Conservation (phyloP, 768 basidiomycete genomes). For the Mycena sanguinolenta region DNA sequence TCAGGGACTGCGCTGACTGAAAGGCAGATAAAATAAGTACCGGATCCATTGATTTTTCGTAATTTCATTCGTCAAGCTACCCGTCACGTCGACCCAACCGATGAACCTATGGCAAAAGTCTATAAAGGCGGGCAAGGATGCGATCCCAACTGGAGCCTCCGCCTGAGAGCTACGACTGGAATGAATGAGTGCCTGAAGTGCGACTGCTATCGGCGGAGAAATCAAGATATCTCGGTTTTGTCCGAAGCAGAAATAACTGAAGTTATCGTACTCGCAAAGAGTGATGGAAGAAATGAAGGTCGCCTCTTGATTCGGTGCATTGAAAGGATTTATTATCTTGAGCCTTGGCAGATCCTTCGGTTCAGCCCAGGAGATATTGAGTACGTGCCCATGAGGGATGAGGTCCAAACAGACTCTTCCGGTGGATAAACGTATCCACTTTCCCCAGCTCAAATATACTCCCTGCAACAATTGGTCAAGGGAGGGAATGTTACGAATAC, state of each 20-base stretch:
- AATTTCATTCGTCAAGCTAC: no score
- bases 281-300: neutral
- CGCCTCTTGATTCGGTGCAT: neutral
- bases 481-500: no score
- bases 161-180: neutral
- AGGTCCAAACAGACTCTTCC: neutral
- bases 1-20: neutral
- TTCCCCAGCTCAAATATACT: neutral
- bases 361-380: neutral
- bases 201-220: neutral
- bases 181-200: neutral
- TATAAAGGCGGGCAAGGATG: neutral
- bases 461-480: neutral
- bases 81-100: no score
- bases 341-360: neutral
- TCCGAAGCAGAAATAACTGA: neutral
- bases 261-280: neutral
- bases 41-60: neutral
- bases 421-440: neutral
- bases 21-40: neutral
- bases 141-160: neutral
- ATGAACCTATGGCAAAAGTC: no score
- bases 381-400: neutral
- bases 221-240: neutral
- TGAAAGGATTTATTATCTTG: neutral